Conservation (phyloP, 1,284 basidiomycete genomes). For the Ustilago curta region DNA sequence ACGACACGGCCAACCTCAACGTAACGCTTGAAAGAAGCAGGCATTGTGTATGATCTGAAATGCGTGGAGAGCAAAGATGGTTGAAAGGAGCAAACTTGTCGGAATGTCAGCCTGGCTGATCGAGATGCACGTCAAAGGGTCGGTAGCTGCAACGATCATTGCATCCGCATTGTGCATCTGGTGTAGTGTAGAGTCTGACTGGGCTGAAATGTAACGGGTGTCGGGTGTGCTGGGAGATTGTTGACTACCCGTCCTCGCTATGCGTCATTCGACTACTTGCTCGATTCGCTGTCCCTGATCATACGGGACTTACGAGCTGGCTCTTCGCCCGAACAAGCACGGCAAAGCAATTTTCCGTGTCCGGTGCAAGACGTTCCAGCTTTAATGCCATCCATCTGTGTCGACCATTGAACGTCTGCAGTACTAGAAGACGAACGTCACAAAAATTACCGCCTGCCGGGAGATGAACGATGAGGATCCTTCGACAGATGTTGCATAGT, state of each 20-base stretch:
- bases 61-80: neutral
- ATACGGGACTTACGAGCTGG: too few species aligned
- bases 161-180: conserved; percentile 4
- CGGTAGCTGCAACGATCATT: conserved; percentile 2
- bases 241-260: neutral
- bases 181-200: neutral
- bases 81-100: conserved; percentile 3
- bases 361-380: too few species aligned
- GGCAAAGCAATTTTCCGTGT: too few species aligned
- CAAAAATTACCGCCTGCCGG: neutral
- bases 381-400: too few species aligned
- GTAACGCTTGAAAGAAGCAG: conserved; percentile 84
- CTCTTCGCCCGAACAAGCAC: too few species aligned
- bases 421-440: too few species aligned
- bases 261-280: neutral
- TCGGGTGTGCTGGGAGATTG: neutral
- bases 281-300: too few species aligned
- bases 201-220: neutral
- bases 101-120: conserved; percentile 19
- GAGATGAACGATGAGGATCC: neutral
- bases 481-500: neutral
- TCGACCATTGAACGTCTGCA: too few species aligned
- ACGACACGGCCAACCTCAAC: conserved; percentile 99
- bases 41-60: conserved; percentile 54
- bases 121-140: neutral